Evolutionary conservation across 345 rosid species (phyloP).

Genomic region (Odontarrhena argentea): DNA sequence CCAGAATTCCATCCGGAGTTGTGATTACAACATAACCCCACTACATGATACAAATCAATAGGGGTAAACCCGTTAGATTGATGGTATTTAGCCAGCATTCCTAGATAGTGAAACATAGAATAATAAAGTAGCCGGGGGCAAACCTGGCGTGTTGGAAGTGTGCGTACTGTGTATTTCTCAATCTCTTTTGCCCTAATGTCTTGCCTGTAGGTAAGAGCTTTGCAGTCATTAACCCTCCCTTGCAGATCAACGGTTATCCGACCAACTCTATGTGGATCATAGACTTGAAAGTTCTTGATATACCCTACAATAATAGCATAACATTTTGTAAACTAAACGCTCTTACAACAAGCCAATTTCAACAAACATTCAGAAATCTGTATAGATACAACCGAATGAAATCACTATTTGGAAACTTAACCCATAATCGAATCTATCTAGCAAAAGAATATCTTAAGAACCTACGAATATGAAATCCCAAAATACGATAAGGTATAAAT

Average conservation of each 20-base stretch:
- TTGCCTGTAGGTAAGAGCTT: conserved; percentile 83
- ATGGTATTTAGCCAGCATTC: no score
- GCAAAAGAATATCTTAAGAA: background rate
- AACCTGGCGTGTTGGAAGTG: conserved; percentile 88
- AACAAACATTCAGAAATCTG: background rate
- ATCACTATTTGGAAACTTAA: background rate
- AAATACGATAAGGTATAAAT: background rate
- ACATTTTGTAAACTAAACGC: background rate
- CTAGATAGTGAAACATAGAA: background rate
- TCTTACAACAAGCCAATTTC: background rate
- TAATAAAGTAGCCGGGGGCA: no score
- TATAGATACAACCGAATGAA: background rate
- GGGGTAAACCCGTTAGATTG: background rate
- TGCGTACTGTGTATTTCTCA: conserved; percentile 56
- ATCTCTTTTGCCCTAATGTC: conserved; percentile 82
- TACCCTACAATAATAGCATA: conserved; percentile 51
- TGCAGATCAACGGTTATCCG: conserved; percentile 80
- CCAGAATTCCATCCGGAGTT: conserved; percentile 92
- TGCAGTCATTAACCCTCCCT: conserved; percentile 84
- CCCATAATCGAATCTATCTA: background rate
- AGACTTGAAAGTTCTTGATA: conserved; percentile 66
- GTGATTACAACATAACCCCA: conserved; percentile 94
- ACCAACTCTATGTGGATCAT: conserved; percentile 89
- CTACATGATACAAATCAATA: conserved; percentile 43
- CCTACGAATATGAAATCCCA: background rate